phyloP scores from a whole-genome alignment of 2,329 filamentous ascomycete species.

The Sporothrix schenckii region DNA sequence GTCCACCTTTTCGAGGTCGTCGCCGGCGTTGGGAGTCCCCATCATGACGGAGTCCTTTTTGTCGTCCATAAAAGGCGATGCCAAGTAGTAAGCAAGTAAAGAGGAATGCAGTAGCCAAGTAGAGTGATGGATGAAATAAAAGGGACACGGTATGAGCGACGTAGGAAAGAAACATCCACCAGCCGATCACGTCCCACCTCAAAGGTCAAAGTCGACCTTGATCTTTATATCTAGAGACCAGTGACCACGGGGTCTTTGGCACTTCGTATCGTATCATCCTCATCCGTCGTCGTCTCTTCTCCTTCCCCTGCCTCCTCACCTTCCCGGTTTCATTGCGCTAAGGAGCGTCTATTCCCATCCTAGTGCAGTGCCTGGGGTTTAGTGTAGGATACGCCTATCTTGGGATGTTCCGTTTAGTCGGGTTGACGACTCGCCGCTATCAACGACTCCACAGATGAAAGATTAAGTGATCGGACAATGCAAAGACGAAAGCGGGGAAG shows the following conservation, averaged over 20 bases:
- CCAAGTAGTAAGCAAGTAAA: too few relatives aligned
- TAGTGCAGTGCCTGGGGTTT: not conserved
- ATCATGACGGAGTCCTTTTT: not conserved
- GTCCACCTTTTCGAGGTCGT: constrained; percentile 21
- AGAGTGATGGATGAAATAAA: too few relatives aligned
- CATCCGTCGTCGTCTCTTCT: not conserved
- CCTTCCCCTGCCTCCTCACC: not conserved
- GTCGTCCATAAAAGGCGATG: not conserved
- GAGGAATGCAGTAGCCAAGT: too few relatives aligned
- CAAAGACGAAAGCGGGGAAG: not conserved
- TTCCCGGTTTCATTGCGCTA: not conserved
- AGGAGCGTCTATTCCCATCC: not conserved
- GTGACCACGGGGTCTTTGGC: not conserved
- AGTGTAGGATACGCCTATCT: not conserved
- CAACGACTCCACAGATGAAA: constrained; percentile 4
- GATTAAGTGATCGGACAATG: constrained; percentile 9
- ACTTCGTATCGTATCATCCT: not conserved
- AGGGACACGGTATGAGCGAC: not conserved
- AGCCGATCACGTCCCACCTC: not conserved
- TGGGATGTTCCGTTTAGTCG: not conserved
- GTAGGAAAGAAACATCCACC: not conserved
- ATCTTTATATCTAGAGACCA: constrained; percentile 15
- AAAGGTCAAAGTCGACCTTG: not conserved
- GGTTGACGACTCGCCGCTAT: not conserved
- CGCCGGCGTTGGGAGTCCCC: not conserved